A percentile compares a stretch with the other conserved stretches of the same genome.
These are phyloP conservation scores for Hymenoscyphus albidus DNA, from an alignment of 2,329 filamentous ascomycete genomes.

Conservation along the genomic window DNA sequence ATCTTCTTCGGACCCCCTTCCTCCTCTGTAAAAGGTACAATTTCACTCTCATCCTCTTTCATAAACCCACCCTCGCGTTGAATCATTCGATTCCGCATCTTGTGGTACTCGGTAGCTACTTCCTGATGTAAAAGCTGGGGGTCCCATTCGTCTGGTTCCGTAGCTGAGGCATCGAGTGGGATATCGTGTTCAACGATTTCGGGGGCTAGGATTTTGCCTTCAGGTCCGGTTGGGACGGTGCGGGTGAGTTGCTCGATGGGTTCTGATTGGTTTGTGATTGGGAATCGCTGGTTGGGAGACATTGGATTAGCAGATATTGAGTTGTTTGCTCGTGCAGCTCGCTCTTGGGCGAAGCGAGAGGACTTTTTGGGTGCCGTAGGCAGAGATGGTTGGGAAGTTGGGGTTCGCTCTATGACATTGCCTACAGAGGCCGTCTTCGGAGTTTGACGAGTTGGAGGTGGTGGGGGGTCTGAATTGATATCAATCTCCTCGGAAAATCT, in stretches of 20 bases:
- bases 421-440: conserved; percentile 40
- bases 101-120: conserved; percentile 78
- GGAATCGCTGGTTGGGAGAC: conserved; percentile 25
- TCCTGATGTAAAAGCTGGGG: conserved; percentile 69
- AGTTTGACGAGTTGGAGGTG: conserved; percentile 19
- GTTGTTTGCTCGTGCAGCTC: conserved; percentile 16
- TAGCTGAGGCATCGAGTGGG: conserved; percentile 28
- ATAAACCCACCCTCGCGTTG: conserved; percentile 79
- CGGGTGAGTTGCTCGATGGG: conserved; percentile 20
- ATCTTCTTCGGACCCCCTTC: conserved; percentile 60
- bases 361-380: conserved; percentile 34
- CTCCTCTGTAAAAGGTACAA: conserved; percentile 62
- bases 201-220: conserved; percentile 53
- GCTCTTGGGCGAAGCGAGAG: conserved; percentile 23
- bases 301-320: conserved; percentile 21
- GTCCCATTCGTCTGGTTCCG: conserved; percentile 65
- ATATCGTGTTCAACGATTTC: conserved; percentile 53
- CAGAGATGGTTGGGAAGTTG: conserved; percentile 21
- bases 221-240: conserved; percentile 35
- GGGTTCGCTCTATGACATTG: conserved; percentile 42
- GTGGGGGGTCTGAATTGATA: conserved; percentile 48
- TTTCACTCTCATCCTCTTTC: conserved; percentile 60
- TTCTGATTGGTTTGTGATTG: conserved; percentile 28
- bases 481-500: conserved; percentile 75
- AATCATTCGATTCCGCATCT: conserved; percentile 76